A percentile compares a stretch with the other conserved stretches of the same genome.
These are phyloP conservation scores for Podospora pseudocomata DNA, from an alignment of 495 filamentous ascomycete species.

Conservation along the genomic window DNA sequence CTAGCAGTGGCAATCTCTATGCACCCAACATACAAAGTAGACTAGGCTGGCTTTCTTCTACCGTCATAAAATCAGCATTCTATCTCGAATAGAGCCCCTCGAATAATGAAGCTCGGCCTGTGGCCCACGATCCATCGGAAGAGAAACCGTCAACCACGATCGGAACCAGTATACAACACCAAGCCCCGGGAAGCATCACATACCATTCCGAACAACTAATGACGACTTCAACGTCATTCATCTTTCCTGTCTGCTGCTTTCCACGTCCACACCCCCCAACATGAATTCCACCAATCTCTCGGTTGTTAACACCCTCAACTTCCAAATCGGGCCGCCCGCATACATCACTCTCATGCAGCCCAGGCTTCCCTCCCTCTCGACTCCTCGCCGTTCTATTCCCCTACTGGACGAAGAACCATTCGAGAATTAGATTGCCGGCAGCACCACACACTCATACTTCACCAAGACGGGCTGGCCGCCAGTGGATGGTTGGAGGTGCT, in stretches of 20 bases:
- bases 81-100: not conserved
- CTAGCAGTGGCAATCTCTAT: not conserved
- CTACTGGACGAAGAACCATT: not conserved
- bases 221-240: not conserved
- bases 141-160: no score
- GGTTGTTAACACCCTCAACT: not conserved
- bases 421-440: not conserved
- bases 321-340: not conserved
- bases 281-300: not conserved
- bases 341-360: not conserved
- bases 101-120: not conserved
- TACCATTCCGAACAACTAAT: not conserved
- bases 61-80: not conserved
- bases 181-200: no score
- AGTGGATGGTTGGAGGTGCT: not conserved
- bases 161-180: no score
- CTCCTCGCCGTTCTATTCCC: not conserved
- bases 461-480: not conserved
- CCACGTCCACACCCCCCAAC: not conserved
- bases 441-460: not conserved
- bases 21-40: not conserved
- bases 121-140: not conserved
- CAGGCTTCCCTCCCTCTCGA: not conserved
- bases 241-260: not conserved
- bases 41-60: not conserved